These are phyloP conservation scores for Suillus clintonianus DNA, from an alignment of 768 basidiomycete genomes.

Conservation along the genomic window DNA sequence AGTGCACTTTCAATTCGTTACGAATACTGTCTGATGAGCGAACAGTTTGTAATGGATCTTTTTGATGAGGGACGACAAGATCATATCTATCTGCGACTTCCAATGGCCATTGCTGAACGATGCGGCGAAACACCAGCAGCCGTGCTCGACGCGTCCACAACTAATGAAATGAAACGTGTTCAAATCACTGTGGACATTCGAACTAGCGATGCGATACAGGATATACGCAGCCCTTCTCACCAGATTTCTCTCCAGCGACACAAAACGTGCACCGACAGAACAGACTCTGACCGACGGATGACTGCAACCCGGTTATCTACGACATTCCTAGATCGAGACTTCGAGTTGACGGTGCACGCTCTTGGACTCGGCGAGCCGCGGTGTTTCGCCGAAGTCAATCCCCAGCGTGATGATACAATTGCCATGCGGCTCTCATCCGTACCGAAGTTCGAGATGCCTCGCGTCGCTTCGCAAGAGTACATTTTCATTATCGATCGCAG, in stretches of 20 bases:
- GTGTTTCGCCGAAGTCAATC: conserved; percentile 52
- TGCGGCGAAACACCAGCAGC: conserved; percentile 48
- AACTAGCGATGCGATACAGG: conserved; percentile 45
- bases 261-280: conserved; percentile 32
- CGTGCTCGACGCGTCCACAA: conserved; percentile 32
- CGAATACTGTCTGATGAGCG: background rate
- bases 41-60: conserved; percentile 54
- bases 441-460: conserved; percentile 48
- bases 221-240: conserved; percentile 48
- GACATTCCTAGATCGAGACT: conserved; percentile 47
- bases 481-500: conserved; percentile 63
- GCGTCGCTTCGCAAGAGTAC: conserved; percentile 51
- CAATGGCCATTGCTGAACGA: conserved; percentile 49
- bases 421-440: conserved; percentile 57
- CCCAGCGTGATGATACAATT: conserved; percentile 30
- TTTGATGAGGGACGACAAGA: conserved; percentile 49
- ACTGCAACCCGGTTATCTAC: conserved; percentile 42
- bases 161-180: conserved; percentile 36
- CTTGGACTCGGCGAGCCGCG: conserved; percentile 52
- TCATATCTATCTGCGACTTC: conserved; percentile 55
- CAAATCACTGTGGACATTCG: conserved; percentile 49
- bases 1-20: conserved; percentile 11
- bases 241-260: conserved; percentile 36
- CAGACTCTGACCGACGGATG: conserved; percentile 40
- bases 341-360: conserved; percentile 51